Conservation (phyloP, 345 rosid species). For the Arabidopsis suecica region DNA sequence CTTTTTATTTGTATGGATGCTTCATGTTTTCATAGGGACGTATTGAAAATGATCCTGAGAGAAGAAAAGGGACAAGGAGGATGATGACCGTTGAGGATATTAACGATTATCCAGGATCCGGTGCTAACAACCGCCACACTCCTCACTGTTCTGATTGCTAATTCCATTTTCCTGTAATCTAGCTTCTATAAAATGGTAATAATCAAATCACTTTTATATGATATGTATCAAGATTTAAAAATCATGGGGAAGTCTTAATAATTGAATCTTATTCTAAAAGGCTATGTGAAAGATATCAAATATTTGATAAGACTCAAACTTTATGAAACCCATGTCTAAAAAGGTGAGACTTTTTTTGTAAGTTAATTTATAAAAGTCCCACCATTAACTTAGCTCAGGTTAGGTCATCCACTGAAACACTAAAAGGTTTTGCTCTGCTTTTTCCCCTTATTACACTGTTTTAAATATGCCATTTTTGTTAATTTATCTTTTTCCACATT, state of each 20-base stretch:
- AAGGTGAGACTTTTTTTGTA: not conserved
- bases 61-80: constrained; percentile 35
- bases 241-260: not conserved
- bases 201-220: constrained; percentile 15
- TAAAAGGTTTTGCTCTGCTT: constrained; percentile 29
- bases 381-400: constrained; percentile 16
- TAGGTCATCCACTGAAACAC: constrained; percentile 35
- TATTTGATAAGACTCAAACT: constrained; percentile 25
- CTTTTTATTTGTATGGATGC: not conserved
- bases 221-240: constrained; percentile 7
- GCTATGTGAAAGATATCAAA: constrained; percentile 30
- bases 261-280: constrained; percentile 27
- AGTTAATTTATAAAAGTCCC: not conserved
- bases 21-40: constrained; percentile 26
- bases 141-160: constrained; percentile 59
- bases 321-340: constrained; percentile 34
- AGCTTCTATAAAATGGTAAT: constrained; percentile 20
- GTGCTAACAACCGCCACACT: constrained; percentile 82
- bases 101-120: constrained; percentile 78
- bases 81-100: constrained; percentile 49
- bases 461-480: constrained; percentile 18
- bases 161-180: constrained; percentile 27
- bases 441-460: not conserved
- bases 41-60: constrained; percentile 24
- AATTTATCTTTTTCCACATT: constrained; percentile 6